Evolutionary conservation across 257 asterid genomes (phyloP), one percentile per base, ranked within the genome.

Genomic region (Nicotiana undulata): DNA sequence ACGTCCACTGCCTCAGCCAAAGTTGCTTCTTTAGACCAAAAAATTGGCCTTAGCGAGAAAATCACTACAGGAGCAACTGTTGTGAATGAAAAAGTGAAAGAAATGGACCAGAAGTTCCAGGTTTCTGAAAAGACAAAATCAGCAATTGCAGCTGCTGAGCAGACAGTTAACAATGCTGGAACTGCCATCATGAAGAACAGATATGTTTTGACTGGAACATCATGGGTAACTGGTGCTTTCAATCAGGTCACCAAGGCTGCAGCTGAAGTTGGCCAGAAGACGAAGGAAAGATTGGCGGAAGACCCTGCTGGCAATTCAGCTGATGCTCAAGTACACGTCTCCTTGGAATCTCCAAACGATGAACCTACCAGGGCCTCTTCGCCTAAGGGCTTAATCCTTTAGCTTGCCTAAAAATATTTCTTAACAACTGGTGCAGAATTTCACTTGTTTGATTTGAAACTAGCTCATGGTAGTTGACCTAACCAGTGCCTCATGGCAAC

Each of bases 161-260:
- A 83, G 40, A 84, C 88, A 4, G 91, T 88, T 51, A 86, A 85
- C 60, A 84, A 12, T 79, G 91, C 89, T 16, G 91, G 91, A 34
- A 84, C 91, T 6, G 87, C 85, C 53, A 83, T 88, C 22, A 84
- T 86, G 91, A 88, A 84, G 89, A 88, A 88, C 88, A 79, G 89
- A n/a, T 88, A 88, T 24, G 72, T 88, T 12, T 75, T 86, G 70
- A 86, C 89, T 1, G 88, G 91, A 52, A 63, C 88, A 63, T 80
- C 91, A 22, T 88, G 91, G 91, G 89, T 84, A 0, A 81, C 89
- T 3, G 91, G 89, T 53, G 91, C 91, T 56, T 88, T 86, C 51
- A 86, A 31, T 81, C 82, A 53, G 81, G 91, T 86, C 34, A 83
- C 85, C 46, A 86, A 86, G 81, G 89, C 91, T 26, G 91, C 89